Conservation (phyloP, 176 grass and related monocot genomes). For the Aegilops bicornis region DNA sequence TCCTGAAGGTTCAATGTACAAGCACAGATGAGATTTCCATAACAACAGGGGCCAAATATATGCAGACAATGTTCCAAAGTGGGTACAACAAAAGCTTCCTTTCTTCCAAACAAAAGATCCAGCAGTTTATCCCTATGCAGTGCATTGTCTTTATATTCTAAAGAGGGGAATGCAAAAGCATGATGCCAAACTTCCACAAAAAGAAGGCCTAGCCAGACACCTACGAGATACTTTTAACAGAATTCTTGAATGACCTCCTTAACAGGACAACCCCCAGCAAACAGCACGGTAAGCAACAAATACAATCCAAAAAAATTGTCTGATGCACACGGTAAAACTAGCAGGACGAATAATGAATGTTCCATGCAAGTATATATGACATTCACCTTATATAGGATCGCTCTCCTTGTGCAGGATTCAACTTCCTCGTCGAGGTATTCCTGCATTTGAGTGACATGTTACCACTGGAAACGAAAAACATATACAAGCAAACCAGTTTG, state of each 20-base stretch:
- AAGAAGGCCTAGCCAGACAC: not conserved
- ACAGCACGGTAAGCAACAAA: not conserved
- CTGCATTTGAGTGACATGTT: slow-evolving; percentile 37
- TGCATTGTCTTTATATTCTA: not conserved
- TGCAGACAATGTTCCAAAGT: not conserved
- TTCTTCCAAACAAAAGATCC: not conserved
- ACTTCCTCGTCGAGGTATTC: slow-evolving; percentile 91
- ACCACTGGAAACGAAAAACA: not conserved
- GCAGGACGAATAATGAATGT: not conserved
- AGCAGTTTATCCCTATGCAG: not conserved
- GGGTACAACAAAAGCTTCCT: not conserved
- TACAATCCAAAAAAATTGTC: too few species aligned
- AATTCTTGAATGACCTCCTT: not conserved
- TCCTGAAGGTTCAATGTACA: slow-evolving; percentile 43
- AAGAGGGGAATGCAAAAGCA: slow-evolving; percentile 4
- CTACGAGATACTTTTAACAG: not conserved
- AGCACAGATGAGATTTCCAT: not conserved
- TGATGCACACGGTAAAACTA: not conserved
- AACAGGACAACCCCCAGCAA: not conserved
- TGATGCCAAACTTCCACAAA: not conserved
- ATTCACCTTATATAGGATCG: slow-evolving; percentile 81
- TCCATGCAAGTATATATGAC: not conserved
- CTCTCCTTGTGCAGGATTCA: slow-evolving; percentile 74
- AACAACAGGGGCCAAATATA: not conserved
- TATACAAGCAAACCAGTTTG: too few species aligned